Evolutionary conservation across 208 protist genomes (phyloP).

Genomic region (Trypanosoma cruzi): DNA sequence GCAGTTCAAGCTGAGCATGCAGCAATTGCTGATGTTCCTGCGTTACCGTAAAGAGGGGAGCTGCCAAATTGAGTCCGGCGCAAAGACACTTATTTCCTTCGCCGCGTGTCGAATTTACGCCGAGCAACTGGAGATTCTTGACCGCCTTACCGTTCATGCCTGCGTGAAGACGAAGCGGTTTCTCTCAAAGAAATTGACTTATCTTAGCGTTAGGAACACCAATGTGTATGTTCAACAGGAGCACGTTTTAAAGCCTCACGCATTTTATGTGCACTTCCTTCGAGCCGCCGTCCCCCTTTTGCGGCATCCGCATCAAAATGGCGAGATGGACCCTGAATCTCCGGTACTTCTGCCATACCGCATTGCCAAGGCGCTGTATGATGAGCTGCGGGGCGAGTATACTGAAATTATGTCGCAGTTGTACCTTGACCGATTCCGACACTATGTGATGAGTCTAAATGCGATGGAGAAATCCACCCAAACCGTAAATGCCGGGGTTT

Average conservation of each 20-base stretch:
- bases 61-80: background rate
- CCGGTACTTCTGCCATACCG: slow-evolving; percentile 47
- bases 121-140: slow-evolving; percentile 59
- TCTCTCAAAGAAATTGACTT: slow-evolving; percentile 63
- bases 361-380: slow-evolving; percentile 71
- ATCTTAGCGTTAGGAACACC: slow-evolving; percentile 69
- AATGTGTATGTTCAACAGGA: slow-evolving; percentile 89
- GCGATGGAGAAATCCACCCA: slow-evolving; percentile 60
- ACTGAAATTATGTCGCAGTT: slow-evolving; percentile 71
- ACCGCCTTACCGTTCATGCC: slow-evolving; percentile 72
- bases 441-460: slow-evolving; percentile 80
- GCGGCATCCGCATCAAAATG: slow-evolving; percentile 27
- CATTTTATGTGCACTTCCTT: slow-evolving; percentile 82
- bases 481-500: background rate
- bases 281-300: slow-evolving; percentile 51
- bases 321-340: slow-evolving; percentile 2
- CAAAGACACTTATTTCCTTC: slow-evolving; percentile 29
- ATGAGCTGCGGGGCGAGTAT: slow-evolving; percentile 75
- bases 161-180: slow-evolving; percentile 79
- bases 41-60: slow-evolving; percentile 46
- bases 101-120: slow-evolving; percentile 54
- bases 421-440: slow-evolving; percentile 68
- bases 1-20: slow-evolving; percentile 62
- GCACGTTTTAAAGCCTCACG: slow-evolving; percentile 59
- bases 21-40: slow-evolving; percentile 59